Percentiles rank a stretch among this genome's conserved stretches.
Evolutionary conservation across 108 stramenopile species (phyloP).

Genomic region (Cyclotella baltica): DNA sequence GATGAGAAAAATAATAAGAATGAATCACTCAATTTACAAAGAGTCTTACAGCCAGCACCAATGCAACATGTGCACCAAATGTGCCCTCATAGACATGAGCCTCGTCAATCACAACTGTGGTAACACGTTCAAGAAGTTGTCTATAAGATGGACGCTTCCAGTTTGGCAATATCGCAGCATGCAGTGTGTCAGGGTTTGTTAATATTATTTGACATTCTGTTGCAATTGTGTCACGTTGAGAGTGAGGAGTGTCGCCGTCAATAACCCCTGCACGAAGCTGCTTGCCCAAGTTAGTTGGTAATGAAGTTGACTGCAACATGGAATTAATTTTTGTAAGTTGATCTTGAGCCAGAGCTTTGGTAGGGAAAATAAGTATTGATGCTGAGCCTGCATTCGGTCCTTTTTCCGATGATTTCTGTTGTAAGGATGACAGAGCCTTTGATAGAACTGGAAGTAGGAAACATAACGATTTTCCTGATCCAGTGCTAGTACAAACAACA

Average conservation of each 20-base stretch:
- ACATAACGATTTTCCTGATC: conserved; percentile 87
- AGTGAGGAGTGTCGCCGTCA: conserved; percentile 85
- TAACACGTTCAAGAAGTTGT: conserved; percentile 62
- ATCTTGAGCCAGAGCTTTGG: conserved; percentile 98
- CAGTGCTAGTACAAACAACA: conserved; percentile 88
- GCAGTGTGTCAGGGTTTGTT: conserved; percentile 98
- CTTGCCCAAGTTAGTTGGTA: conserved; percentile 1
- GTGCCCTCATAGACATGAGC: conserved; percentile 92
- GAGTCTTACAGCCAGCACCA: conserved; percentile 74
- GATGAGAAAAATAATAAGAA: neutral
- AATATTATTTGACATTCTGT: conserved; percentile 84
- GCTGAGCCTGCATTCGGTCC: conserved; percentile 6
- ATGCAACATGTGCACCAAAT: conserved; percentile 96
- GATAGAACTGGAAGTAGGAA: conserved; percentile 86
- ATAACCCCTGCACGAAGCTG: conserved; percentile 68
- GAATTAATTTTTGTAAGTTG: conserved; percentile 81
- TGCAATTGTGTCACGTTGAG: conserved; percentile 69
- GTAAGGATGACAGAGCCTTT: conserved; percentile 53
- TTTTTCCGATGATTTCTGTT: conserved; percentile 17
- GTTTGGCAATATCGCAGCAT: conserved; percentile 91
- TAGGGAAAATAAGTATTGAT: conserved; percentile 91
- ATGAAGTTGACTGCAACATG: conserved; percentile 49
- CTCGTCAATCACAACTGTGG: conserved; percentile 94
- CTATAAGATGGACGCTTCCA: conserved; percentile 73
- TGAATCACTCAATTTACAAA: neutral